A percentile compares a stretch with the other conserved stretches of the same genome.
Evolutionary conservation across 331 rosid genomes (phyloP).

Genomic region (Acacia concinna): DNA sequence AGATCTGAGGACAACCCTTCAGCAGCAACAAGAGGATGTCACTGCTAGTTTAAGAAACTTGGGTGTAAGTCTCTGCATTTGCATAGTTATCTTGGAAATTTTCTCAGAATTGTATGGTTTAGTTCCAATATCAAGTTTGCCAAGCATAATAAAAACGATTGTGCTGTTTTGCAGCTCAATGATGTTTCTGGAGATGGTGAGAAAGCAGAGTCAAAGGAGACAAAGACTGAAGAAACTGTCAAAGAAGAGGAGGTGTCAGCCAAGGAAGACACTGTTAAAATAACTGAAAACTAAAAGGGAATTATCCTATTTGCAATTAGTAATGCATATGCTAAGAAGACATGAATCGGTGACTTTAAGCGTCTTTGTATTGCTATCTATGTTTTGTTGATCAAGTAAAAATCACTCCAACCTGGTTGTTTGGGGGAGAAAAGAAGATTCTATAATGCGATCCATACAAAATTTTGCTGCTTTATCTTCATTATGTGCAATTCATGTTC

Average conservation of each 20-base stretch:
- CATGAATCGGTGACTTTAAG: slow-evolving; percentile 19
- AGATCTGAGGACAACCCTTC: slow-evolving; percentile 91
- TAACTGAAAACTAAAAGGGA: slow-evolving; percentile 40
- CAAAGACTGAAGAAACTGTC: slow-evolving; percentile 39
- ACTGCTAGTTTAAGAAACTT: slow-evolving; percentile 70
- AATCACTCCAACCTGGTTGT: slow-evolving; percentile 26
- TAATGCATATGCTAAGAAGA: slow-evolving; percentile 29
- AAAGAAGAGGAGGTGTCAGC: slow-evolving; percentile 43
- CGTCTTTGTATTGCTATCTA: slow-evolving; percentile 31
- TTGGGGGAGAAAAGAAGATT: slow-evolving; percentile 26
- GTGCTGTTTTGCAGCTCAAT: slow-evolving; percentile 54
- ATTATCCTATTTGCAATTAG: slow-evolving; percentile 17
- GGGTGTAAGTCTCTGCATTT: slow-evolving; percentile 54
- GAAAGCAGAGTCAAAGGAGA: slow-evolving; percentile 41
- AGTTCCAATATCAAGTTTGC: not conserved
- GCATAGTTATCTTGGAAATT: not conserved
- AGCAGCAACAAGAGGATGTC: slow-evolving; percentile 97
- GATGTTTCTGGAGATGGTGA: slow-evolving; percentile 52
- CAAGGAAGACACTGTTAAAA: slow-evolving; percentile 44
- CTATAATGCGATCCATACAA: slow-evolving; percentile 29
- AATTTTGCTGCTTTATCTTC: slow-evolving; percentile 13
- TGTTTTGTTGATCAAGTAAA: slow-evolving; percentile 25
- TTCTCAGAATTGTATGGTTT: not conserved
- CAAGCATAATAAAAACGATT: slow-evolving; percentile 13
- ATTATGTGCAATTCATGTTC: not conserved